Conservation (phyloP, 192 early-diverging fungal species). For the Coemansia asiatica region DNA sequence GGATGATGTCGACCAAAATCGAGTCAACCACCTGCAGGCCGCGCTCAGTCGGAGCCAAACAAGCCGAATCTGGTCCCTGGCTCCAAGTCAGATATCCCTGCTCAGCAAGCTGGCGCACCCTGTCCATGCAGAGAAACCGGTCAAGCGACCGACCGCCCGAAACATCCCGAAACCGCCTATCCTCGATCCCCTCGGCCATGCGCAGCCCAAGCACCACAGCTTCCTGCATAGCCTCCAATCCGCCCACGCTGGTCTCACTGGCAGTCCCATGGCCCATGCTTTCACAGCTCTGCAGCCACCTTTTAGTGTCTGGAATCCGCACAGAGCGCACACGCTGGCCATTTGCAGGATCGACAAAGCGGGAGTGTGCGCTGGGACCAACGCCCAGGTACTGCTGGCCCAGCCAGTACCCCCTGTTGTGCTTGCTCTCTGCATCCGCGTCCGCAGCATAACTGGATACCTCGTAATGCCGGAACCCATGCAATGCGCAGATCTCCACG, state of each 20-base stretch:
- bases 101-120: slow-evolving; percentile 15
- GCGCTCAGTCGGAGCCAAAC: slow-evolving; percentile 34
- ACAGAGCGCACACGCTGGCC: slow-evolving; percentile 20
- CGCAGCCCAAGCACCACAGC: slow-evolving; percentile 55
- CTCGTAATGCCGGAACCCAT: slow-evolving; percentile 56
- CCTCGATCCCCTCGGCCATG: slow-evolving; percentile 43
- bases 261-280: slow-evolving; percentile 28
- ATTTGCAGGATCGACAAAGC: slow-evolving; percentile 34
- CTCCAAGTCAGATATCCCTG: slow-evolving; percentile 26
- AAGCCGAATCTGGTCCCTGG: background rate
- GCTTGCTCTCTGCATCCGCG: slow-evolving; percentile 27
- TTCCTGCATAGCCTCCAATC: slow-evolving; percentile 32
- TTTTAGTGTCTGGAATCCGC: slow-evolving; percentile 30
- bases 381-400: slow-evolving; percentile 59
- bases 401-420: slow-evolving; percentile 59
- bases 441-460: slow-evolving; percentile 54
- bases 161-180: slow-evolving; percentile 19
- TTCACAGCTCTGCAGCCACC: slow-evolving; percentile 37
- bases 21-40: slow-evolving; percentile 44
- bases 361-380: slow-evolving; percentile 62
- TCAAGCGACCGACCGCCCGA: slow-evolving; percentile 21
- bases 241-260: background rate
- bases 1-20: slow-evolving; percentile 37
- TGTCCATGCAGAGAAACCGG: slow-evolving; percentile 38
- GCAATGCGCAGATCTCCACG: slow-evolving; percentile 15